Evolutionary conservation across 208 protist genomes (phyloP).

Genomic region (Leishmania lainsoni): DNA sequence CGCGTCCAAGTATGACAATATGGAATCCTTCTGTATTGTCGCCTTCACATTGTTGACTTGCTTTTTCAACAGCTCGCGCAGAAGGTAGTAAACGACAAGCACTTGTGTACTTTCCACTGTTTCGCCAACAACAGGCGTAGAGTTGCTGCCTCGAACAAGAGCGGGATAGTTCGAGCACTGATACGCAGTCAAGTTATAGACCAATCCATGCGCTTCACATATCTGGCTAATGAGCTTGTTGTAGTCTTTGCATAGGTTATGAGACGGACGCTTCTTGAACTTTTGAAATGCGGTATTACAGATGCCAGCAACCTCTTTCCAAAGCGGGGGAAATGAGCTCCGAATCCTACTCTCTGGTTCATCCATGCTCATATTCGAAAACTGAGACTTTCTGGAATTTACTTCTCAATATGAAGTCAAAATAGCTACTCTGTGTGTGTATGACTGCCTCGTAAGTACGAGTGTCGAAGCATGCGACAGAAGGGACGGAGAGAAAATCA

Average conservation of each 20-base stretch:
- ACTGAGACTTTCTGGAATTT: background rate
- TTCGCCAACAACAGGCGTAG: slow-evolving; percentile 54
- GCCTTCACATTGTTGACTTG: slow-evolving; percentile 44
- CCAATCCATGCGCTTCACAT: slow-evolving; percentile 45
- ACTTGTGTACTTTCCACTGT: slow-evolving; percentile 73
- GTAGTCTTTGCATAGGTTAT: slow-evolving; percentile 43
- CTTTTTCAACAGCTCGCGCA: slow-evolving; percentile 74
- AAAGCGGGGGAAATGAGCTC: slow-evolving; percentile 39
- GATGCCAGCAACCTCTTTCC: slow-evolving; percentile 35
- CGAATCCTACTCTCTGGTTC: slow-evolving; percentile 8
- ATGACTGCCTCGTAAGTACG: background rate
- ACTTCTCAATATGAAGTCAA: background rate
- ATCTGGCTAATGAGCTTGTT: slow-evolving; percentile 45
- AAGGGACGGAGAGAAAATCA: background rate
- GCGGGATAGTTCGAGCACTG: slow-evolving; percentile 68
- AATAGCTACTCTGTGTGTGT: background rate
- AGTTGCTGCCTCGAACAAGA: slow-evolving; percentile 54
- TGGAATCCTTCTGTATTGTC: slow-evolving; percentile 29
- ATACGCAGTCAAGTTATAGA: slow-evolving; percentile 63
- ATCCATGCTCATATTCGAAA: slow-evolving; percentile 1
- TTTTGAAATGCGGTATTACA: slow-evolving; percentile 39
- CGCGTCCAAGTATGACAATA: slow-evolving; percentile 57
- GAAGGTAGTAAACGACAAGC: slow-evolving; percentile 81
- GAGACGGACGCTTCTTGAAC: slow-evolving; percentile 32
- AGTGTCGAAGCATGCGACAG: background rate